Conservation (phyloP, 345 rosid species). For the Balakata baccata region DNA sequence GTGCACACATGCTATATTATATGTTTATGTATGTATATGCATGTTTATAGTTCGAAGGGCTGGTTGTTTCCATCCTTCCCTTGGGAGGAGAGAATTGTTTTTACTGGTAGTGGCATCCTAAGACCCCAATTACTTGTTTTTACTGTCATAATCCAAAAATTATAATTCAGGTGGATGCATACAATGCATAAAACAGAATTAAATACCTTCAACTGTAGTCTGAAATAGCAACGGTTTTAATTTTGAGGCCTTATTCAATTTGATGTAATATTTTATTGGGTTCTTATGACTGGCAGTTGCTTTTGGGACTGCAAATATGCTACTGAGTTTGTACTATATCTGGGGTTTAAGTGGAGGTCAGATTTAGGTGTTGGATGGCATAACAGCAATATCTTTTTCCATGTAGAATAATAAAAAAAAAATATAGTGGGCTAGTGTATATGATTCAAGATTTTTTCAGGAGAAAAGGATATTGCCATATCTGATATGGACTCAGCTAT, state of each 20-base stretch:
- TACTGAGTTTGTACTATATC: not conserved
- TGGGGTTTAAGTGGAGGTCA: not conserved
- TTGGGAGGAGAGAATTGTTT: not conserved
- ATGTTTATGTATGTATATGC: not conserved
- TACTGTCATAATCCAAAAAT: slow-evolving; percentile 1
- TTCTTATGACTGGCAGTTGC: not conserved
- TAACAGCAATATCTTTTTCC: not conserved
- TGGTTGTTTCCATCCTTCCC: not conserved
- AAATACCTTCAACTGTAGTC: not conserved
- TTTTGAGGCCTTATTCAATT: not conserved
- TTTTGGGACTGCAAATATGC: not conserved
- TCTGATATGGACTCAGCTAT: not conserved
- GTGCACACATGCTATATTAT: not conserved
- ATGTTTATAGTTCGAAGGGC: not conserved
- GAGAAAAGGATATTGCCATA: not conserved
- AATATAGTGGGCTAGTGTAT: no score
- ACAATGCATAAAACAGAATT: not conserved
- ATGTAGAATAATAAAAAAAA: no score
- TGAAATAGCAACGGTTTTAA: not conserved
- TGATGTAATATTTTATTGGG: not conserved
- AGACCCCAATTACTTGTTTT: not conserved
- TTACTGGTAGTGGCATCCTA: not conserved
- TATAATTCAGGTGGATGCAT: not conserved
- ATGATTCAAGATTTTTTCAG: no score
- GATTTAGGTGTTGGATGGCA: not conserved